Percentiles rank a stretch among this genome's conserved stretches.
These are phyloP conservation scores for Larix kaempferi DNA, from an alignment of 75 land plant species.

Conservation along the genomic window DNA sequence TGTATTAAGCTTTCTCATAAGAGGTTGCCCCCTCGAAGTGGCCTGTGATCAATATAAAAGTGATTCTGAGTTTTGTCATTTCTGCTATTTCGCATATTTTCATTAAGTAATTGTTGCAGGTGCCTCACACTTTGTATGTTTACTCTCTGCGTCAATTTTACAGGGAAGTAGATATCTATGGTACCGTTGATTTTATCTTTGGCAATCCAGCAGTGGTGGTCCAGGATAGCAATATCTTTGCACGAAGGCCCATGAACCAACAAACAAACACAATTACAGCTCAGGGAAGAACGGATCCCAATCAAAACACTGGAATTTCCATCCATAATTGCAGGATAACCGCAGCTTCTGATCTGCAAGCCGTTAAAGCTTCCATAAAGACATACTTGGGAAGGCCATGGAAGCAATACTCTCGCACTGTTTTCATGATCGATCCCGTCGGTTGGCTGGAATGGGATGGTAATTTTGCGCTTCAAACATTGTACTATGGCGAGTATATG, in stretches of 20 bases:
- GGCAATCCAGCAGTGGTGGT: conserved; percentile 9
- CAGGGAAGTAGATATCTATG: neutral
- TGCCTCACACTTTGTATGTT: no score
- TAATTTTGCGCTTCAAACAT: neutral
- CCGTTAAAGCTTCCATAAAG: neutral
- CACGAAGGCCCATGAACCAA: neutral
- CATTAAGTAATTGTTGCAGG: no score
- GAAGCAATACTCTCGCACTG: conserved; percentile 9
- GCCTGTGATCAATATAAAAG: no score
- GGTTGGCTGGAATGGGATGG: neutral
- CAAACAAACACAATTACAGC: conserved; percentile 21
- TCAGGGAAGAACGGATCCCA: conserved; percentile 15
- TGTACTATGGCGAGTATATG: conserved; percentile 2
- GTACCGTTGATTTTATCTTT: conserved; percentile 13
- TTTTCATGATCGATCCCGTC: neutral
- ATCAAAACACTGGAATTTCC: conserved; percentile 16
- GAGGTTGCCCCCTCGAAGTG: no score
- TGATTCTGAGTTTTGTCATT: no score
- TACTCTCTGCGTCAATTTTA: conserved; percentile 7
- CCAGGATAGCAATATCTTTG: conserved; percentile 10
- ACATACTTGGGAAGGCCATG: conserved; percentile 8
- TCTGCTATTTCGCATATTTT: no score
- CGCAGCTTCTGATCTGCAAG: neutral
- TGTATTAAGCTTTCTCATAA: no score
- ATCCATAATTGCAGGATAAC: conserved; percentile 13